Evolutionary conservation across 768 basidiomycete genomes (phyloP).

Genomic region (Xerocomellus dryophilus): DNA sequence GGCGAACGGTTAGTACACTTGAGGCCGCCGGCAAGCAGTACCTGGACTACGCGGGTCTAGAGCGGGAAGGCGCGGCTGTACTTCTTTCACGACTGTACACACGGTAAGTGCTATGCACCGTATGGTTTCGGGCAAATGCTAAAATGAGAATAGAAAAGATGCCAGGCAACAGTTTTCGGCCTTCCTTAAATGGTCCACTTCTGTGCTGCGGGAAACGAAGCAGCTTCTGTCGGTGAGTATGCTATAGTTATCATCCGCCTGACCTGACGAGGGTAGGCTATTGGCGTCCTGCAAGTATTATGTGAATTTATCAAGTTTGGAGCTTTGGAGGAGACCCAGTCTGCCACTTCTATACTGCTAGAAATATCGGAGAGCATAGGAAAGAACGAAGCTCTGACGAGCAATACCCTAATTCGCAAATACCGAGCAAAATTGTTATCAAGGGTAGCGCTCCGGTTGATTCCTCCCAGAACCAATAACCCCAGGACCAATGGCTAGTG

Average conservation of each 20-base stretch:
- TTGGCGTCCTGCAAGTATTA: constrained; percentile 66
- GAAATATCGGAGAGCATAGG: constrained; percentile 45
- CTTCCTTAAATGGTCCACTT: constrained; percentile 51
- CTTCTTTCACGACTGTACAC: constrained; percentile 80
- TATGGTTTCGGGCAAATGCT: constrained; percentile 2
- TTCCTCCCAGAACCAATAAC: constrained; percentile 46
- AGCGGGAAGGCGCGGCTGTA: constrained; percentile 78
- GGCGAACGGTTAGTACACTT: constrained; percentile 53
- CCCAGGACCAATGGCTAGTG: constrained; percentile 43
- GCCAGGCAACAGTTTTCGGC: constrained; percentile 44
- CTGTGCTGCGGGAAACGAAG: constrained; percentile 36
- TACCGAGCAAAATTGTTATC: constrained; percentile 64
- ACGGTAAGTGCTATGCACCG: constrained; percentile 46
- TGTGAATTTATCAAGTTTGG: constrained; percentile 69
- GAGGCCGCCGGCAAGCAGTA: constrained; percentile 57
- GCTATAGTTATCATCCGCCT: background rate
- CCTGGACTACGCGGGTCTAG: constrained; percentile 70
- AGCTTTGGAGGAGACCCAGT: constrained; percentile 49
- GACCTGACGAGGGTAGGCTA: constrained; percentile 42
- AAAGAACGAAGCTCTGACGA: constrained; percentile 37
- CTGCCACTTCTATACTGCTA: constrained; percentile 43
- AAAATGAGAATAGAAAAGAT: constrained; percentile 49
- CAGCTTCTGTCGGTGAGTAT: constrained; percentile 51
- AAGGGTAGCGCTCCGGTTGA: constrained; percentile 57
- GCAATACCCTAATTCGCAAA: constrained; percentile 70